These are phyloP conservation scores for Curvularia eragrostidis DNA, from an alignment of 2,329 filamentous ascomycete genomes.

Conservation along the genomic window DNA sequence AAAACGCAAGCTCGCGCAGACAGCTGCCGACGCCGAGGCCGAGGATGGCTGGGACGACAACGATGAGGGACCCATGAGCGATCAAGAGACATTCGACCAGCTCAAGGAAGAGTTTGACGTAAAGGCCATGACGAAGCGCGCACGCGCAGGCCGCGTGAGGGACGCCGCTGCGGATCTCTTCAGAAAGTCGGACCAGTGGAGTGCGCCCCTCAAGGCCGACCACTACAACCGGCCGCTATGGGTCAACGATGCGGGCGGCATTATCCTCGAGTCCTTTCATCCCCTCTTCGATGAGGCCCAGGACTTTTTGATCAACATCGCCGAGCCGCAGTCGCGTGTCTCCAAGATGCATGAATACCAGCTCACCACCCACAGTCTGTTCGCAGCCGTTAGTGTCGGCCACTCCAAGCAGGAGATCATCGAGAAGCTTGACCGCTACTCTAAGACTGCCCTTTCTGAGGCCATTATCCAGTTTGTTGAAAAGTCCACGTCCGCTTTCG, in stretches of 20 bases:
- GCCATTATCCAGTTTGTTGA: slow-evolving; percentile 80
- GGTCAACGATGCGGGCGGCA: slow-evolving; percentile 87
- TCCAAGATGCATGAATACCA: slow-evolving; percentile 93
- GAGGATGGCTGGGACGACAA: slow-evolving; percentile 64
- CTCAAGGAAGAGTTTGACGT: slow-evolving; percentile 50
- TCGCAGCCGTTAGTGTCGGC: slow-evolving; percentile 95
- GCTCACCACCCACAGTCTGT: slow-evolving; percentile 89
- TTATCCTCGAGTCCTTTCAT: slow-evolving; percentile 94
- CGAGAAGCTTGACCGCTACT: slow-evolving; percentile 82
- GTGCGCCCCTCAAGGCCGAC: slow-evolving; percentile 82
- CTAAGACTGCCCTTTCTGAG: slow-evolving; percentile 86
- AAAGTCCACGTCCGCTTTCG: slow-evolving; percentile 86
- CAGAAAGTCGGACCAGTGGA: slow-evolving; percentile 78
- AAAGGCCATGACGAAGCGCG: slow-evolving; percentile 43
- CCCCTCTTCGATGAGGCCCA: slow-evolving; percentile 85
- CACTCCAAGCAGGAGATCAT: slow-evolving; percentile 89
- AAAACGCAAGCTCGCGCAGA: slow-evolving; percentile 54
- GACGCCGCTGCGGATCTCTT: slow-evolving; percentile 64
- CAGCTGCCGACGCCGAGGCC: slow-evolving; percentile 43
- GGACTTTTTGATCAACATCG: slow-evolving; percentile 94
- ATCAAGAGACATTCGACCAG: slow-evolving; percentile 58
- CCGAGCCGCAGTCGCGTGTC: slow-evolving; percentile 89
- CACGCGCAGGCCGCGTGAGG: slow-evolving; percentile 28
- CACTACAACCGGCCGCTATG: slow-evolving; percentile 89
- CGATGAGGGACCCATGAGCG: slow-evolving; percentile 56